Base-by-base conservation (phyloP, 495 filamentous ascomycete genomes). In the Venustampulla echinocandica region DNA sequence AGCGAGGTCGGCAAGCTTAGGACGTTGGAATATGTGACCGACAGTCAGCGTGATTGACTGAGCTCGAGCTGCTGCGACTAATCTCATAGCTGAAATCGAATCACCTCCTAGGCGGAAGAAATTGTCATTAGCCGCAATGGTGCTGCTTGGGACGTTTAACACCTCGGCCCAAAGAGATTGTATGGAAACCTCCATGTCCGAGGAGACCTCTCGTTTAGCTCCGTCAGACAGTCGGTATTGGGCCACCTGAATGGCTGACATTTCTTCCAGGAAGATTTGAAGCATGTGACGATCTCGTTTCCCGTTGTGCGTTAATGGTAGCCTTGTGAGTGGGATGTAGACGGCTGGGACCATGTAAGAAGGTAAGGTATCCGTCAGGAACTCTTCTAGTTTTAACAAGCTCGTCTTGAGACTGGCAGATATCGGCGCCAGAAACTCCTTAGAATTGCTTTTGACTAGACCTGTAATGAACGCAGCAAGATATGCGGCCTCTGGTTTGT, bases 81-180 rank as follows among this genome's bases (percentile, higher is more conserved):
- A 66, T 59, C 76, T 80, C 71, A 85, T 84, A 1, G 80, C 80
- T 10, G 73, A 70, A 38, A 85, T 80, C 1, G 81, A 84, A 50
- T 85, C 81, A 32, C 81, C 81, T 9, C 81, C 81, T 3, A 82
- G 65, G 17, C 64, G 67, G 49, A 85, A 66, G 57, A 85, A 84
- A 50, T 70, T 75, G 50, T 80, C 70, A 17, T 72, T 61, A 25
- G 77, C 49, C 10, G 67, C 64, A 24, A 83, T 74, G 7, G 27
- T 7, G 6, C 27, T 13, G 27, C 7, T 7, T 30, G 27, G 7
- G 13, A 30, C 7, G 7, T 13, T 6, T 7, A 30, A 13, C 7
- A 30, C 27, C 6, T 30, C 13, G 5, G 65, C 24, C 36, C 36
- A 39, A 2, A 39, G 36, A 10, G 49, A 44, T 4, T 27, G 41